Evolutionary conservation across 805 yeast species (phyloP).

Genomic region (Candida anglica): DNA sequence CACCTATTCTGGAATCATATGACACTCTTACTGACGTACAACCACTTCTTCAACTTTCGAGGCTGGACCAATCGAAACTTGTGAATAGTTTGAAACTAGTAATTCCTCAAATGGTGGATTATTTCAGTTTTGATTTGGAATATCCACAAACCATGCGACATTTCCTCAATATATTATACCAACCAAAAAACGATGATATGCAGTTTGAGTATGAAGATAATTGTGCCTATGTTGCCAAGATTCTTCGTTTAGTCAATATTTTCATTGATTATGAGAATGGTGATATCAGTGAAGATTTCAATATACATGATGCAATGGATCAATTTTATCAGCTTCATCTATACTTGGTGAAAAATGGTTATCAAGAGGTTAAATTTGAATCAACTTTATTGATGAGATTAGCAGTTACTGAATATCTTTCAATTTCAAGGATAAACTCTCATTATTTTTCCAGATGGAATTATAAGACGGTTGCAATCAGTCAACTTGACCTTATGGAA

Average conservation of each 20-base stretch:
- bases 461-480: slow-evolving; percentile 5
- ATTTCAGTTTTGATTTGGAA: slow-evolving; percentile 15
- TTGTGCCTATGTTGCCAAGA: slow-evolving; percentile 15
- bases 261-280: slow-evolving; percentile 27
- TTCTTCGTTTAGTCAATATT: slow-evolving; percentile 15
- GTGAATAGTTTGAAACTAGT: slow-evolving; percentile 12
- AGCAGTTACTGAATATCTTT: slow-evolving; percentile 14
- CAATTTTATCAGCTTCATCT: slow-evolving; percentile 21
- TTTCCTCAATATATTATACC: slow-evolving; percentile 18
- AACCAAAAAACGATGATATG: slow-evolving; percentile 13
- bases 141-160: slow-evolving; percentile 19
- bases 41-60: slow-evolving; percentile 8
- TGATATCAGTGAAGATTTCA: slow-evolving; percentile 14
- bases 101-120: slow-evolving; percentile 24
- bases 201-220: slow-evolving; percentile 10
- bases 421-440: neutral
- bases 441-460: slow-evolving; percentile 1
- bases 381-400: slow-evolving; percentile 31
- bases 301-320: slow-evolving; percentile 9
- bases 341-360: slow-evolving; percentile 8
- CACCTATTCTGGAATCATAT: neutral
- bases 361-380: slow-evolving; percentile 6
- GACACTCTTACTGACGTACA: neutral
- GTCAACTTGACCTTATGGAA: slow-evolving; percentile 9
- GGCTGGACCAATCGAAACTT: slow-evolving; percentile 12